phyloP scores from a whole-genome alignment of 176 grass and related monocot genomes.

The Carex scoparia region DNA sequence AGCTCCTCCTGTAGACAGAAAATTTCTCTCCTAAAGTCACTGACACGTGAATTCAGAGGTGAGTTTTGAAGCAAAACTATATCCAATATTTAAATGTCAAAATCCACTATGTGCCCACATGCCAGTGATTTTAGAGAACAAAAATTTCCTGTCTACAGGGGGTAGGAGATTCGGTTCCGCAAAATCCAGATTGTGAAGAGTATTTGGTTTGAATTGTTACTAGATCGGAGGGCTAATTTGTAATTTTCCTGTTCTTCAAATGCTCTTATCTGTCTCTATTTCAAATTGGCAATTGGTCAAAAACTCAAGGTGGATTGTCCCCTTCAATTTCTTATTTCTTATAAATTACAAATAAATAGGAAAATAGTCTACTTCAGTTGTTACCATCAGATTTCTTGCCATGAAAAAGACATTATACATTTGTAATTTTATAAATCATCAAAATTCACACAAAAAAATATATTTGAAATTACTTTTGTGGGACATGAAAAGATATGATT shows the following conservation, averaged over 20 bases:
- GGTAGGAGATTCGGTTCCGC: too few relatives aligned
- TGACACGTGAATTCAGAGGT: too few relatives aligned
- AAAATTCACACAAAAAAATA: neutral
- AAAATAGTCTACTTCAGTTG: conserved; percentile 11
- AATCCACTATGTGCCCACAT: too few relatives aligned
- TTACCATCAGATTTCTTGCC: neutral
- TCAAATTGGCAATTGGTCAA: conserved; percentile 1
- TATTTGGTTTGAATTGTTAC: neutral
- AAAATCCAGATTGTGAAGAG: neutral
- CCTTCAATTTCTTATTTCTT: neutral
- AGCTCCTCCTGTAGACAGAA: too few relatives aligned
- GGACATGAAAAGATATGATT: neutral
- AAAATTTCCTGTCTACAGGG: too few relatives aligned
- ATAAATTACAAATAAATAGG: neutral
- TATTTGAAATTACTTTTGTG: neutral
- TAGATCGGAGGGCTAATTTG: neutral
- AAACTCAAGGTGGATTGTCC: conserved; percentile 24
- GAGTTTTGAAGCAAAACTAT: too few relatives aligned
- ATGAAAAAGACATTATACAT: neutral
- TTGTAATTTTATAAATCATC: neutral
- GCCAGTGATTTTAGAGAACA: too few relatives aligned
- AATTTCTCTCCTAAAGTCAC: too few relatives aligned
- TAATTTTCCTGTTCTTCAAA: neutral
- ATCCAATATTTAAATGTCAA: too few relatives aligned
- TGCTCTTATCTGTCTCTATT: conserved; percentile 13